Conservation (phyloP, 1,284 basidiomycete species). For the Moesziomyces parantarcticus region DNA sequence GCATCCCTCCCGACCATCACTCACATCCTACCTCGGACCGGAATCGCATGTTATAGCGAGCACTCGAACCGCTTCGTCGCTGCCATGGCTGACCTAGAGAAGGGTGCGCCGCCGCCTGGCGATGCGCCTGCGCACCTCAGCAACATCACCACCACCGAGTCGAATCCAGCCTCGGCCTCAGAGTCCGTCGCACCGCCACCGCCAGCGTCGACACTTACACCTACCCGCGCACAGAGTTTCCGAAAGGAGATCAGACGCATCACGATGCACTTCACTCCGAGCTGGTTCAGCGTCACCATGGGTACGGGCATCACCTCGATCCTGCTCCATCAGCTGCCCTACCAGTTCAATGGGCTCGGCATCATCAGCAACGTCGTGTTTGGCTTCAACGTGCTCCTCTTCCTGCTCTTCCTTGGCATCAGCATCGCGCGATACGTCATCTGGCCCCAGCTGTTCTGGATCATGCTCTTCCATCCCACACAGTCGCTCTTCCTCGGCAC, state of each 20-base stretch:
- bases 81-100: background rate
- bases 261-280: conserved; percentile 53
- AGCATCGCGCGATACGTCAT: conserved; percentile 72
- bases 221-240: conserved; percentile 11
- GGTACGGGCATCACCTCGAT: conserved; percentile 71
- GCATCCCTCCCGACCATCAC: too few relatives aligned
- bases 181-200: background rate
- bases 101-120: conserved; percentile 1
- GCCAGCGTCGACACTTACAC: background rate
- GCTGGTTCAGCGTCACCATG: conserved; percentile 65
- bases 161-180: background rate
- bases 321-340: conserved; percentile 70
- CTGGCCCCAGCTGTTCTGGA: conserved; percentile 73
- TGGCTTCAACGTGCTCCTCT: conserved; percentile 76
- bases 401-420: conserved; percentile 72
- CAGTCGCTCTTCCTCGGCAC: conserved; percentile 78
- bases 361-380: conserved; percentile 72
- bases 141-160: conserved; percentile 6
- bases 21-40: too few relatives aligned
- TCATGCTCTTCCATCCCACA: conserved; percentile 74
- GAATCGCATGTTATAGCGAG: too few relatives aligned
- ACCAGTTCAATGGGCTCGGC: conserved; percentile 68
- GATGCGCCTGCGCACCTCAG: conserved; percentile 4
- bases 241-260: conserved; percentile 29
- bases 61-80: background rate